phyloP scores from a whole-genome alignment of 495 filamentous ascomycete species.

The Neurospora sp. region DNA sequence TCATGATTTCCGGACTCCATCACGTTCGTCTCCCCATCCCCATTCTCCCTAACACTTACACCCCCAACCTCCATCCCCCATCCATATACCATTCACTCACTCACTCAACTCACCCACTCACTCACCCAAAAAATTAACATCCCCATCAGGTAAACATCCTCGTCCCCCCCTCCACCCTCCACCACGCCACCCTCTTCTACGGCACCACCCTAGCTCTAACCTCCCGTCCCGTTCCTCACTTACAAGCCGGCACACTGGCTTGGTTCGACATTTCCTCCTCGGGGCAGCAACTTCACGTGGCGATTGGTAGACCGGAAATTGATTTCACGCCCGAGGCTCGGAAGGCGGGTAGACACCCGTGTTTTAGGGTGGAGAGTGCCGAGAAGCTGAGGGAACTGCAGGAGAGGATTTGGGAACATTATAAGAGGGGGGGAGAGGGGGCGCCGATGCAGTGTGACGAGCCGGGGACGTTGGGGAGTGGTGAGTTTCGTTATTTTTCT shows the following conservation, averaged over 20 bases:
- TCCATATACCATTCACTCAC: too few species aligned
- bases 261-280: slow-evolving; percentile 51
- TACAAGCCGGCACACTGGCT: slow-evolving; percentile 38
- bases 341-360: slow-evolving; percentile 42
- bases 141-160: slow-evolving; percentile 40
- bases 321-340: slow-evolving; percentile 29
- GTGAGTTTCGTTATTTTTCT: slow-evolving; percentile 21
- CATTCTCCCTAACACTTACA: slow-evolving; percentile 28
- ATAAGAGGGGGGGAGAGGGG: slow-evolving; percentile 33
- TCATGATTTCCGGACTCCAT: slow-evolving; percentile 49
- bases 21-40: slow-evolving; percentile 24
- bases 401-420: slow-evolving; percentile 44
- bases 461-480: slow-evolving; percentile 42
- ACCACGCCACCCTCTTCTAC: slow-evolving; percentile 47
- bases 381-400: slow-evolving; percentile 40
- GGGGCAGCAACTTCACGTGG: slow-evolving; percentile 53
- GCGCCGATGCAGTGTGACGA: slow-evolving; percentile 45
- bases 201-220: slow-evolving; percentile 42
- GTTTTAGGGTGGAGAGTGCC: slow-evolving; percentile 38
- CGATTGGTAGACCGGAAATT: slow-evolving; percentile 24
- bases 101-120: too few species aligned
- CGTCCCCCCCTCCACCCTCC: slow-evolving; percentile 43
- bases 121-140: slow-evolving; percentile 15
- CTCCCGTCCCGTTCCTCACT: slow-evolving; percentile 37
- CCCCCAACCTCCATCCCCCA: slow-evolving; percentile 30